Conservation (phyloP, 1,139 yeast genomes). For the Hyphopichia buzzinii region DNA sequence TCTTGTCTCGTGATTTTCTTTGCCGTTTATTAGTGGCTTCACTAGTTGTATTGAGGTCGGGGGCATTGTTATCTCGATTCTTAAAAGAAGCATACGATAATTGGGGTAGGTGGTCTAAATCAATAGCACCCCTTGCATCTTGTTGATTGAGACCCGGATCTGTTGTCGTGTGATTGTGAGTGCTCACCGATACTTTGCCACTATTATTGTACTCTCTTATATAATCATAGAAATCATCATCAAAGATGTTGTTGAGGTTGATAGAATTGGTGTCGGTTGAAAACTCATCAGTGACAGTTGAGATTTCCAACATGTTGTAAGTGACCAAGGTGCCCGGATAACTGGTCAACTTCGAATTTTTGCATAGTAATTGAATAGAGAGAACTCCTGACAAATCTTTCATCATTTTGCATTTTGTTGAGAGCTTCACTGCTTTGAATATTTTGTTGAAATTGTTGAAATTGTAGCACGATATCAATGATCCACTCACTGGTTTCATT, state of each 20-base stretch:
- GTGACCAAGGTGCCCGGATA: conserved; percentile 65
- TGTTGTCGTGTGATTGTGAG: not conserved
- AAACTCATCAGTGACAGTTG: conserved; percentile 17
- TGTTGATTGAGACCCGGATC: not conserved
- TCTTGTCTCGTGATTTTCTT: conserved; percentile 1
- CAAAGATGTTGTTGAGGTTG: conserved; percentile 19
- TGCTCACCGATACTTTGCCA: not conserved
- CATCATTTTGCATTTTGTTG: conserved; percentile 58
- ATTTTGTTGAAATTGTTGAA: conserved; percentile 54
- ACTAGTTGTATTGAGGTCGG: not conserved
- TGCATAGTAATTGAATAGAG: conserved; percentile 44
- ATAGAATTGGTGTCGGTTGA: conserved; percentile 8
- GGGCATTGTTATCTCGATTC: not conserved
- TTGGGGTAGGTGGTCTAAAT: conserved; percentile 5
- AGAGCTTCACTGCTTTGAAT: conserved; percentile 51
- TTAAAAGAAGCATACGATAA: conserved; percentile 20
- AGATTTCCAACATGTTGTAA: conserved; percentile 54
- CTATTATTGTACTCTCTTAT: conserved; percentile 13
- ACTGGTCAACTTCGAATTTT: conserved; percentile 24
- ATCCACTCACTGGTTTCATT: conserved; percentile 19
- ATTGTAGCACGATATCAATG: conserved; percentile 45
- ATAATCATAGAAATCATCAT: conserved; percentile 24
- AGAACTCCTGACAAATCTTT: conserved; percentile 58
- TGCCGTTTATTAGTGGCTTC: not conserved
- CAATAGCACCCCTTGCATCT: not conserved